A percentile compares a stretch with the other conserved stretches of the same genome.
phyloP scores from a whole-genome alignment of 106 monocot genomes.

The Dioscorea alata region DNA sequence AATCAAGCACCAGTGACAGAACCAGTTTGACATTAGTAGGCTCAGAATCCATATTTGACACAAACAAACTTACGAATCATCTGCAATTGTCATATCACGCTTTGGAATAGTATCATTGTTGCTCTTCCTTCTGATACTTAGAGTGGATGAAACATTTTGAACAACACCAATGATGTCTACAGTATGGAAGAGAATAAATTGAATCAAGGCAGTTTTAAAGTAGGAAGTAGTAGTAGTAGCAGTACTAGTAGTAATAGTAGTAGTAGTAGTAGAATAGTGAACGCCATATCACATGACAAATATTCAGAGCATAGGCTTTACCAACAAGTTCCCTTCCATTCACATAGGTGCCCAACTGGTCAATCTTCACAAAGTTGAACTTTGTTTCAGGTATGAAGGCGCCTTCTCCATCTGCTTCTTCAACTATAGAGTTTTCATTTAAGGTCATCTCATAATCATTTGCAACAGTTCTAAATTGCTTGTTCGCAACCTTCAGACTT shows the following conservation, averaged over 20 bases:
- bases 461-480: slow-evolving; percentile 80
- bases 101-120: slow-evolving; percentile 90
- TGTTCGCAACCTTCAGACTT: slow-evolving; percentile 79
- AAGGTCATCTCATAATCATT: slow-evolving; percentile 98
- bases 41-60: not conserved
- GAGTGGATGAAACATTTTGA: slow-evolving; percentile 72
- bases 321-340: slow-evolving; percentile 85
- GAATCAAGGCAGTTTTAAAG: not conserved
- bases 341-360: slow-evolving; percentile 69
- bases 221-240: no score
- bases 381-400: slow-evolving; percentile 72
- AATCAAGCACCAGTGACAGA: not conserved
- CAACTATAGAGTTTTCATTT: slow-evolving; percentile 89
- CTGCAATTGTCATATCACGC: slow-evolving; percentile 84
- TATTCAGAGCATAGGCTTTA: slow-evolving; percentile 11
- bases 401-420: slow-evolving; percentile 66
- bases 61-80: slow-evolving; percentile 68
- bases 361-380: slow-evolving; percentile 85
- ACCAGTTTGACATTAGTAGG: not conserved
- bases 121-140: slow-evolving; percentile 83
- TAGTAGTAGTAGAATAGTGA: not conserved
- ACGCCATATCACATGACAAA: not conserved
- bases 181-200: not conserved
- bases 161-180: slow-evolving; percentile 81
- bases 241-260: not conserved